A percentile compares a stretch with the other conserved stretches of the same genome.
phyloP scores from a whole-genome alignment of 2,329 filamentous ascomycete genomes.

The Paecilomyces variotii region DNA sequence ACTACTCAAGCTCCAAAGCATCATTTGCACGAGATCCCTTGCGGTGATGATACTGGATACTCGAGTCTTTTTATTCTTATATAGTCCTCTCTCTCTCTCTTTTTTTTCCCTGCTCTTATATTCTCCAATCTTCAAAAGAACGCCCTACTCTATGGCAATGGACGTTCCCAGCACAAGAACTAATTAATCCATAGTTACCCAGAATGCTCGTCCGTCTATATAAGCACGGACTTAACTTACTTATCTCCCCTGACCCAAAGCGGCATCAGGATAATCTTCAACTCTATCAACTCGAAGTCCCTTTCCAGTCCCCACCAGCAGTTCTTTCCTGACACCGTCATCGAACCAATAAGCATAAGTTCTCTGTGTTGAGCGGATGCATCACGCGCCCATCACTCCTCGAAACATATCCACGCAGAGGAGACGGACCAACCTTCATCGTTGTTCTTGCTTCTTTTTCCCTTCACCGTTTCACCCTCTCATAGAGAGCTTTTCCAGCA shows the following conservation, averaged over 20 bases:
- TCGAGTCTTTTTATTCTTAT: too few relatives aligned
- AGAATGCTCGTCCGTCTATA: not conserved
- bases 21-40: not conserved
- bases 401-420: not conserved
- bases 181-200: not conserved
- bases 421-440: not conserved
- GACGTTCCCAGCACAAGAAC: not conserved
- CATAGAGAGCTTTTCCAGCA: not conserved
- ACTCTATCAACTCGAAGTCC: not conserved
- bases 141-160: not conserved
- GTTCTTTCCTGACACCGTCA: not conserved
- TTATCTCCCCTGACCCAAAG: not conserved
- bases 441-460: not conserved
- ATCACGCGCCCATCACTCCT: not conserved
- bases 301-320: not conserved
- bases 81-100: not conserved
- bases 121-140: not conserved
- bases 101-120: not conserved
- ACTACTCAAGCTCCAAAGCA: not conserved
- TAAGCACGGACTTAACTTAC: not conserved
- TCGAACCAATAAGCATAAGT: not conserved
- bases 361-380: not conserved
- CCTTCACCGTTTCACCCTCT: not conserved
- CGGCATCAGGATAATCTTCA: not conserved
- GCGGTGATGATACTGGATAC: too few relatives aligned